Base-by-base conservation (phyloP, 768 basidiomycete genomes). In the Pulveroboletus sp. region DNA sequence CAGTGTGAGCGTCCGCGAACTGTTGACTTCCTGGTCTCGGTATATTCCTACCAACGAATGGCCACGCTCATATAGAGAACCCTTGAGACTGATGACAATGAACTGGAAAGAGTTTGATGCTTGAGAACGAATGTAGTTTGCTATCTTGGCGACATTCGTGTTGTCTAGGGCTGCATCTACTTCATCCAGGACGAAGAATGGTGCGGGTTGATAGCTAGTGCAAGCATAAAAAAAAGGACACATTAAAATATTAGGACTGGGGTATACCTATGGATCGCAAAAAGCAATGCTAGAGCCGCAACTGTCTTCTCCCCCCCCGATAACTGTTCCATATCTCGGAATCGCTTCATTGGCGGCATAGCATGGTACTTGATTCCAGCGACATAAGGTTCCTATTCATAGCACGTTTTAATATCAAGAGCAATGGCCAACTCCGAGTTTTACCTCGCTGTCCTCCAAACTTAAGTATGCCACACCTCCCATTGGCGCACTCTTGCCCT, bases 341-440 rank as follows among this genome's bases (percentile, higher is more conserved):
- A 98, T 2, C 93, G 88, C 67, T 99, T 99, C 86, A 97, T 95
- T 1, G 96, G 96, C 0, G 96, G 96, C 96, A 98, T 99, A 1
- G 95, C 94, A 63, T 98, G 95, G 65, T 98, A 98, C 69, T 96
- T 97, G 73, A 99, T 91, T 47, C 96, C 92, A 33, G 81, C 83
- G 18, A 74, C 75, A 56, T 93, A 93, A 1, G 91, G 90, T 69
- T 90, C 88, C 88, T 89, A 54, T 45, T 27, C 28, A 49, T 37
- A 13, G 40, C 17, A n/a, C 39, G 11, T 15, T 35, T 61, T 13
- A 54, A 53, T 37, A 35, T 43, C 10, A 8, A 8, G 8, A 28
- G 32, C 38, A 44, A 37, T 26, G 41, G 2, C 4, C 67, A 66
- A 24, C 61, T 67, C 60, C 70, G 15, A 17, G n/a, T 57, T 79